Evolutionary conservation across 1,139 yeast genomes (phyloP).

Genomic region (Blastobotrys apis): DNA sequence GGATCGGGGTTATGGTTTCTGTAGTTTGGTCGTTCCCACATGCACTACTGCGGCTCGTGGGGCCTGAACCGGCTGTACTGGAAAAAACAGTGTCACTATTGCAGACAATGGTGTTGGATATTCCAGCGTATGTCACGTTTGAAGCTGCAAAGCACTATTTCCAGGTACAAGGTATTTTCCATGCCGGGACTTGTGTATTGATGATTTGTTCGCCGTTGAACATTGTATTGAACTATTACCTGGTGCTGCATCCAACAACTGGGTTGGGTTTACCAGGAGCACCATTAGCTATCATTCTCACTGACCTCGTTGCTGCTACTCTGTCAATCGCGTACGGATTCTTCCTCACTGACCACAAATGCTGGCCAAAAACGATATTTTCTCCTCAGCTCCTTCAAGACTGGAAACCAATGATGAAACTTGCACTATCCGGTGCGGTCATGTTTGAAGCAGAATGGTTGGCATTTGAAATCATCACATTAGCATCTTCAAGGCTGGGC

Average conservation of each 20-base stretch:
- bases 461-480: constrained; percentile 77
- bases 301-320: constrained; percentile 59
- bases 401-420: constrained; percentile 59
- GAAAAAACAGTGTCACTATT: constrained; percentile 59
- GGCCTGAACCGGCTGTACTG: constrained; percentile 57
- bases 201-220: constrained; percentile 78
- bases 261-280: constrained; percentile 66
- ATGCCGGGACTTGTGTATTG: constrained; percentile 78
- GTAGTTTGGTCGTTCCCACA: constrained; percentile 59
- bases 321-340: constrained; percentile 49
- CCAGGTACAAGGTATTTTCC: constrained; percentile 91
- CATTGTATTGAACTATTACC: constrained; percentile 59
- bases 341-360: constrained; percentile 57
- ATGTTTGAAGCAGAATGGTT: constrained; percentile 85
- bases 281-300: constrained; percentile 58
- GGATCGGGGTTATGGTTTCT: constrained; percentile 45
- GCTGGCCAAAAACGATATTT: constrained; percentile 67
- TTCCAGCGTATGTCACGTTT: constrained; percentile 79
- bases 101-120: constrained; percentile 64
- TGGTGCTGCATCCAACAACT: constrained; percentile 67
- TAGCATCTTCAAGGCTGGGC: constrained; percentile 71
- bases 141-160: constrained; percentile 77
- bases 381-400: constrained; percentile 43
- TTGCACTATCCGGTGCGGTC: constrained; percentile 76
- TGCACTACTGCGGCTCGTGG: constrained; percentile 46